phyloP scores from a whole-genome alignment of 768 basidiomycete species.

The Psilocybe cubensis region DNA sequence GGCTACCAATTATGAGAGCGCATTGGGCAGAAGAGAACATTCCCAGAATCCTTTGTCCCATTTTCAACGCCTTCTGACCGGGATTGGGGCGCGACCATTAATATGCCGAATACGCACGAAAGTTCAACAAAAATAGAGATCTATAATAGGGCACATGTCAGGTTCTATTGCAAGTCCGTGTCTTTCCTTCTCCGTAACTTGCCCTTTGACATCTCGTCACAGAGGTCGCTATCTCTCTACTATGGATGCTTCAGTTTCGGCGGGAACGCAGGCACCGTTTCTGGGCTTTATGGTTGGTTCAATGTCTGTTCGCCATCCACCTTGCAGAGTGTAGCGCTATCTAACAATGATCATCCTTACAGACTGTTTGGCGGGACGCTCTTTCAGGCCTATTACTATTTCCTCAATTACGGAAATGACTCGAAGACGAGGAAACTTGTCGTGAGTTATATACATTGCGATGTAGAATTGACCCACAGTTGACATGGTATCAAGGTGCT shows the following conservation, averaged over 20 bases:
- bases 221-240: not conserved
- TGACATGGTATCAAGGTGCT: not conserved
- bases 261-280: not conserved
- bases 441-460: not conserved
- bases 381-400: slow-evolving; percentile 7
- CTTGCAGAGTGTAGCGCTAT: not conserved
- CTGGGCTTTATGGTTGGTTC: slow-evolving; percentile 1
- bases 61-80: too few species aligned
- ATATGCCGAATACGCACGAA: too few species aligned
- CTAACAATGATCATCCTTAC: not conserved
- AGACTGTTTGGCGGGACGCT: slow-evolving; percentile 5
- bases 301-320: not conserved
- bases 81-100: too few species aligned
- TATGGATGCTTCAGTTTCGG: not conserved
- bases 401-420: not conserved
- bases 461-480: not conserved
- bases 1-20: too few species aligned
- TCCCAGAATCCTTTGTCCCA: too few species aligned
- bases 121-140: too few species aligned
- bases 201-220: too few species aligned
- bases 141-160: too few species aligned
- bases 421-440: not conserved
- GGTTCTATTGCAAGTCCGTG: too few species aligned
- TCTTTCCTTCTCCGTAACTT: too few species aligned
- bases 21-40: too few species aligned